These are phyloP conservation scores for Lachnellula subtilissima DNA, from an alignment of 2,329 filamentous ascomycete genomes.

Conservation along the genomic window DNA sequence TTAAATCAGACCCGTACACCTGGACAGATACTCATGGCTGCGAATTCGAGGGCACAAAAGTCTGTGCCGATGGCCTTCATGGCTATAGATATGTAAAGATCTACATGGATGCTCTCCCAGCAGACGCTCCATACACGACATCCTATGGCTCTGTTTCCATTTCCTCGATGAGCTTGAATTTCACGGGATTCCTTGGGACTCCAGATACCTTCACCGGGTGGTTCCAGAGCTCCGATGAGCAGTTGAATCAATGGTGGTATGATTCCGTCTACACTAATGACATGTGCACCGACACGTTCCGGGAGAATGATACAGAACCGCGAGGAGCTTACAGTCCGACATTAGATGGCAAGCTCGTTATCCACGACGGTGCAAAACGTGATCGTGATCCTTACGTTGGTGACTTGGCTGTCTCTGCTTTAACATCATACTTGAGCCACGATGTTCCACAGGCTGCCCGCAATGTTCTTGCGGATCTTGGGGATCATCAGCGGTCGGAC, in stretches of 20 bases:
- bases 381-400: constrained; percentile 51
- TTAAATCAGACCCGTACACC: constrained; percentile 37
- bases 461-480: constrained; percentile 47
- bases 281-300: constrained; percentile 43
- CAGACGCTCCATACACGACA: constrained; percentile 42
- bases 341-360: constrained; percentile 42
- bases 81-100: constrained; percentile 50
- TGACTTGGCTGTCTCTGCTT: constrained; percentile 44
- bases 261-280: constrained; percentile 50
- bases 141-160: constrained; percentile 41
- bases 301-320: constrained; percentile 45
- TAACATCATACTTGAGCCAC: constrained; percentile 46
- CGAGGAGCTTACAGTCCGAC: constrained; percentile 39
- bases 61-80: constrained; percentile 49
- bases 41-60: constrained; percentile 34
- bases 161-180: constrained; percentile 38
- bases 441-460: constrained; percentile 36
- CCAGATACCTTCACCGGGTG: constrained; percentile 45
- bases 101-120: constrained; percentile 39
- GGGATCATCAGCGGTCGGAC: constrained; percentile 43
- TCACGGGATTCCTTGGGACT: constrained; percentile 43
- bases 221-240: constrained; percentile 47
- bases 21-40: constrained; percentile 45
- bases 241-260: constrained; percentile 49
- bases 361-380: constrained; percentile 48